These are phyloP conservation scores for Apiospora kogelbergensis DNA, from an alignment of 2,329 filamentous ascomycete genomes.

Conservation along the genomic window DNA sequence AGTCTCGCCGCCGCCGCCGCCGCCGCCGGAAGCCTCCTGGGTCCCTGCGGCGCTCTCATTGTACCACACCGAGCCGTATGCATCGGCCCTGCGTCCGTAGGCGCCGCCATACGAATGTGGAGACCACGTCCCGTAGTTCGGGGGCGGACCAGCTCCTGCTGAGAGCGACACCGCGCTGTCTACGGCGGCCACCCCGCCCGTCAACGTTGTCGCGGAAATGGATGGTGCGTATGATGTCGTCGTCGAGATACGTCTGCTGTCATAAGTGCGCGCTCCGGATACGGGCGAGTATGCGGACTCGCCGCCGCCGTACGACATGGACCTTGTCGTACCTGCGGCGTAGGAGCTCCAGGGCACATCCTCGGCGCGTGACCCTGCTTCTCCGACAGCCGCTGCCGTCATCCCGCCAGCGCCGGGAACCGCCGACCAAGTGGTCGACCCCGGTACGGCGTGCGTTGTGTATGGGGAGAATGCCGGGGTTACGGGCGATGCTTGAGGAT, in stretches of 20 bases:
- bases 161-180: constrained; percentile 36
- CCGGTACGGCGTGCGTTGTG: constrained; percentile 37
- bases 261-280: not conserved
- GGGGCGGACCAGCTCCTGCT: constrained; percentile 36
- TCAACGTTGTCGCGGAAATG: constrained; percentile 16
- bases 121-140: constrained; percentile 42
- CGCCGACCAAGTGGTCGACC: constrained; percentile 41
- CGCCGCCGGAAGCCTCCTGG: constrained; percentile 15
- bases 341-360: constrained; percentile 47
- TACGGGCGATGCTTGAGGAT: constrained; percentile 50
- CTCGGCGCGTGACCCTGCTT: constrained; percentile 38
- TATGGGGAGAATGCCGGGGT: constrained; percentile 52
- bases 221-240: constrained; percentile 43
- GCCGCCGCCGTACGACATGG: constrained; percentile 50
- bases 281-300: constrained; percentile 42
- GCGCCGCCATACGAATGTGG: constrained; percentile 39
- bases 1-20: not conserved
- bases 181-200: constrained; percentile 30
- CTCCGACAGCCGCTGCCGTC: constrained; percentile 31
- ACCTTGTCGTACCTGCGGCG: constrained; percentile 40
- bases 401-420: constrained; percentile 18
- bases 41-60: constrained; percentile 29
- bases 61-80: constrained; percentile 31
- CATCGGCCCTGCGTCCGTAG: constrained; percentile 29
- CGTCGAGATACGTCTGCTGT: constrained; percentile 44